Evolutionary conservation across 139 green algal species (phyloP), one percentile per base, ranked within the genome.

Genomic region (Micractinium sp.): DNA sequence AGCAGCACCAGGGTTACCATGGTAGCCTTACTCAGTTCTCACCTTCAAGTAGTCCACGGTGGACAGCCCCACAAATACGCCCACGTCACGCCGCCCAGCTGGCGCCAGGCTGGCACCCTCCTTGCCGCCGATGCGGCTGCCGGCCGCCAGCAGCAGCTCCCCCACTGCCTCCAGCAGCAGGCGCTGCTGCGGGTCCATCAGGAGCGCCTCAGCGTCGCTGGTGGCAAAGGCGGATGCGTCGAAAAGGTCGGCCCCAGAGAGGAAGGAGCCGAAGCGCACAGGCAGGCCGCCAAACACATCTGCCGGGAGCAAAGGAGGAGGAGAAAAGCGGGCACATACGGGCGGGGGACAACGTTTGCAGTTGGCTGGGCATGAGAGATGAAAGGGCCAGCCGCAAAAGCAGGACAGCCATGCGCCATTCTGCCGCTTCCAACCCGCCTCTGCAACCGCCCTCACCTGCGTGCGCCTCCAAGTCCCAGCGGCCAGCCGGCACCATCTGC

Each of bases 111-210:
- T 56, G 47, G 47, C 47, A 56, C 47, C 63, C 20, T 25, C 63
- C 63, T 23, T 71, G 63, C 22, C 63, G 63, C 63, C 63, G 20
- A 5, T 71, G 63, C 20, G 20, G 63, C 63, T 27, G 63, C 63
- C 63, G 14, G 20, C 14, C n/a, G 56, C 38, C 63, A 89, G 82
- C 77, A 95, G 83, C 36, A 91, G 77, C 73, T 92, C 90, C 22
- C 71, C 85, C 13, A 90, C 53, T 2, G 85, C 82, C 83, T 98
- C 95, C 41, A 98, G 75, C 73, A 98, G 92, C 81, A 98, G 89
- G 74, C 96, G 92, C 90, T 98, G 96, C 90, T 98, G 96, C 5
- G 96, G 95, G 87, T 98, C 96, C 89, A 97, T 93, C 7, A 96
- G 83, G 5, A 61, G 56, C 20, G 88, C 95, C 86, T 98, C 95